Evolutionary conservation across 2,329 filamentous ascomycete genomes (phyloP), one percentile per base, ranked within the genome.

Genomic region (Anisogramma anomala): DNA sequence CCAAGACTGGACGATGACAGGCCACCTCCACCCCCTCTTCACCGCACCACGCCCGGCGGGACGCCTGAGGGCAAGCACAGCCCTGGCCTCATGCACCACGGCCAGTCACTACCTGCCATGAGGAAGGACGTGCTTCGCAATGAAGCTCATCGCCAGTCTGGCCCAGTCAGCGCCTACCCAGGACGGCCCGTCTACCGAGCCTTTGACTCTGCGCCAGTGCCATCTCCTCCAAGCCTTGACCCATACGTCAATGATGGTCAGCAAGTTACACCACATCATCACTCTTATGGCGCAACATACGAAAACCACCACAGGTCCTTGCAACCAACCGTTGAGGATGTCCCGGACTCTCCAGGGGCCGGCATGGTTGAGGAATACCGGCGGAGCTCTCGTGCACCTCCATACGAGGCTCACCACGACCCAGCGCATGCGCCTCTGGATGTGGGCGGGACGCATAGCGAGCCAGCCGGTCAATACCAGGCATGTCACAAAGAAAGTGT

Each of bases 241-340:
- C 43, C 53, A 27, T 45, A 57, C 44, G 31, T 47, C 2, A 65
- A 69, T 23, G 53, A 58, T 1, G 36, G 38, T 7, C 50, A 56
- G 23, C 56, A 63, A 39, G 53, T 60, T 1, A 51, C 62, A 1
- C 57, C 60, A 1, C 64, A 66, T 30, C 68, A 74, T 39, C 62
- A 68, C 40, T 69, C 72, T 1, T 71, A 72, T 42, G 72, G 78
- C 46, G 53, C 58, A 20, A 55, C 55, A 14, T 68, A 64, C 50
- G 70, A 69, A 39, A 52, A 57, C 27, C 67, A 67, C 30, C 60
- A 64, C 51, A 64, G 66, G 43, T 67, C 69, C 1, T 69, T 76
- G 71, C 76, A 78, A 50, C 74, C 71, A 3, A 79, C 71, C 6
- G 75, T 77, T 5, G 78, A 82, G 53, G 77, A 82, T 48, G 74